Evolutionary conservation across 331 rosid species (phyloP).

Genomic region (Quercus tomentella): DNA sequence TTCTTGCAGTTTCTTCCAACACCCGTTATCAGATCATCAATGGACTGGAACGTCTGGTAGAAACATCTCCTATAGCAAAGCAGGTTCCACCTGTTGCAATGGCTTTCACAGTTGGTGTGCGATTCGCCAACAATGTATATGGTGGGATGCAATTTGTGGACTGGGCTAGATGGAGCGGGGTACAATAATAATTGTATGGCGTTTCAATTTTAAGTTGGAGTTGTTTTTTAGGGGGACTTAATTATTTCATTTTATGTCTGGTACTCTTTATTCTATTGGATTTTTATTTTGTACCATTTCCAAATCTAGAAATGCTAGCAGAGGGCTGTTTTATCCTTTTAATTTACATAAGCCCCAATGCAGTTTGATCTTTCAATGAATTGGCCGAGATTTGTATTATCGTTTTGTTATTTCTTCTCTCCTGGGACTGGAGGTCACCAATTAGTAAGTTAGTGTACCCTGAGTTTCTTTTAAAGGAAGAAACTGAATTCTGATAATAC

Average conservation of each 20-base stretch:
- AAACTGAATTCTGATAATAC: no score
- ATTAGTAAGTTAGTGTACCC: no score
- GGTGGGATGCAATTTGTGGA: constrained; percentile 93
- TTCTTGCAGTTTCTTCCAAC: constrained; percentile 89
- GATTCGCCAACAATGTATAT: constrained; percentile 79
- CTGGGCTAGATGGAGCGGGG: constrained; percentile 89
- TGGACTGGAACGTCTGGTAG: constrained; percentile 78
- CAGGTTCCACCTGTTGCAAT: constrained; percentile 74
- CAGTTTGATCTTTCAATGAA: background rate
- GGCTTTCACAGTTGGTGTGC: constrained; percentile 83
- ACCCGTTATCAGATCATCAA: constrained; percentile 83
- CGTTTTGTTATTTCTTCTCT: background rate
- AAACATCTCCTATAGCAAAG: constrained; percentile 73
- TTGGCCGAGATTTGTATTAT: background rate
- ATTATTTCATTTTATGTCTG: background rate
- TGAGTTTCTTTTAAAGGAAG: no score
- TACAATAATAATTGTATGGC: constrained; percentile 44
- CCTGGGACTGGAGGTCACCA: background rate
- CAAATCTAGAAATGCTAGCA: background rate
- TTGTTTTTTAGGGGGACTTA: background rate
- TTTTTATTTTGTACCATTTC: background rate
- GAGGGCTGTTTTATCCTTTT: background rate
- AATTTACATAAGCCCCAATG: no score
- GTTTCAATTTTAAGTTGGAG: background rate
- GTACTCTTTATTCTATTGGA: background rate